phyloP scores from a whole-genome alignment of 495 filamentous ascomycete species.

The Lepidopterella palustris region DNA sequence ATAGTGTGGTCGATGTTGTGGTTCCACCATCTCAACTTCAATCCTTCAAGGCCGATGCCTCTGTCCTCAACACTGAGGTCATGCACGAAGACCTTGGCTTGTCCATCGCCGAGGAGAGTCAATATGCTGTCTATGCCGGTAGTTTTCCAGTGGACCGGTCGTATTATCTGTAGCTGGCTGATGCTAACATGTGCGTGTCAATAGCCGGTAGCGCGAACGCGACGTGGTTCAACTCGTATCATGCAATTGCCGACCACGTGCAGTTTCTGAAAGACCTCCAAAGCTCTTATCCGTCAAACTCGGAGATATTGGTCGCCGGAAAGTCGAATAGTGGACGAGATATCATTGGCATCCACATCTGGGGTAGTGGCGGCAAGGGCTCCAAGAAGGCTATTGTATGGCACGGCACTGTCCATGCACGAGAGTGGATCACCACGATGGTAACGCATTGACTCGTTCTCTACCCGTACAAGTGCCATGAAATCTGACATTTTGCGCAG shows the following conservation, averaged over 20 bases:
- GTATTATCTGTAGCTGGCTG: neutral
- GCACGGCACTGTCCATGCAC: constrained; percentile 57
- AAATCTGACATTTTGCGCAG: constrained; percentile 2
- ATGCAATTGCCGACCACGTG: constrained; percentile 50
- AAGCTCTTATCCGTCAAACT: constrained; percentile 42
- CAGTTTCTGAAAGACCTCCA: constrained; percentile 48
- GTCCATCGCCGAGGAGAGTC: constrained; percentile 39
- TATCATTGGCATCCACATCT: constrained; percentile 56
- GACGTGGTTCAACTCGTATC: constrained; percentile 54
- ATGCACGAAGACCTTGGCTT: constrained; percentile 44
- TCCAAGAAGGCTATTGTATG: constrained; percentile 53
- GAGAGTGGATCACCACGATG: constrained; percentile 58
- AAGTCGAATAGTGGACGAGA: constrained; percentile 45
- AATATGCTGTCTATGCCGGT: constrained; percentile 22
- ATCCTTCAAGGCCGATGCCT: constrained; percentile 33
- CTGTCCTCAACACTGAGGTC: constrained; percentile 32
- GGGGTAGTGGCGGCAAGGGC: constrained; percentile 47
- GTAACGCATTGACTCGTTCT: too few relatives aligned
- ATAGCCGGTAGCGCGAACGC: constrained; percentile 19
- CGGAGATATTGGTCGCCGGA: constrained; percentile 49
- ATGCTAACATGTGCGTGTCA: neutral
- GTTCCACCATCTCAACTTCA: constrained; percentile 37
- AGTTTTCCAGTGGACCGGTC: constrained; percentile 7
- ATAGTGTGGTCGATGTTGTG: constrained; percentile 38
- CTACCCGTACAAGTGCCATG: too few relatives aligned